phyloP scores from a whole-genome alignment of 2,329 filamentous ascomycete species.

The Fusarium sp. region DNA sequence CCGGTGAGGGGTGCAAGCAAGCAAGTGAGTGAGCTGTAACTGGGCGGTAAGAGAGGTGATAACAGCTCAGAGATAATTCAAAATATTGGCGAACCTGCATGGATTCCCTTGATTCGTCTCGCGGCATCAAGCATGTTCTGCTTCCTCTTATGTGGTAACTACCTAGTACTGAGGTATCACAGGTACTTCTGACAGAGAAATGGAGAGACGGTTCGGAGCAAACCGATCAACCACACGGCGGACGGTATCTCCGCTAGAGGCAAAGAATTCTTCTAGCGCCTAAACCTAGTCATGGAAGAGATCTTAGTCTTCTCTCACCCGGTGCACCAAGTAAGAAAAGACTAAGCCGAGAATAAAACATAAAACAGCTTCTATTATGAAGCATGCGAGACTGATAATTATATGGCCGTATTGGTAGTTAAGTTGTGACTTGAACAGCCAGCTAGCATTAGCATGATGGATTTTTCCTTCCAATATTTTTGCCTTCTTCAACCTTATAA shows the following conservation, averaged over 20 bases:
- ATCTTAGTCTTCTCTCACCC: not conserved
- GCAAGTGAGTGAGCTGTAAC: slow-evolving; percentile 19
- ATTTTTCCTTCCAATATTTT: not conserved
- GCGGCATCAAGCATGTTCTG: not conserved
- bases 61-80: slow-evolving; percentile 2
- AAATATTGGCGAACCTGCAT: not conserved
- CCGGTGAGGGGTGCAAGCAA: slow-evolving; percentile 36
- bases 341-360: not conserved
- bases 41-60: slow-evolving; percentile 30
- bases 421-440: not conserved
- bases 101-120: not conserved
- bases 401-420: not conserved
- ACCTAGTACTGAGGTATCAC: not conserved
- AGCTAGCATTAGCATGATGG: not conserved
- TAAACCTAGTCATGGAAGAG: not conserved
- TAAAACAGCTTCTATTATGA: not conserved
- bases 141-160: not conserved
- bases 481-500: not conserved
- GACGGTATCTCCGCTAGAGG: slow-evolving; percentile 18
- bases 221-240: not conserved
- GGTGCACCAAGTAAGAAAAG: not conserved
- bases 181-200: not conserved
- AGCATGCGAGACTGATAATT: not conserved
- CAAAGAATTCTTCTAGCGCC: slow-evolving; percentile 21
- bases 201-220: slow-evolving; percentile 9